Evolutionary conservation across 371 early-diverging fungal genomes (phyloP).

Genomic region (Capillidium rhysosporum): DNA sequence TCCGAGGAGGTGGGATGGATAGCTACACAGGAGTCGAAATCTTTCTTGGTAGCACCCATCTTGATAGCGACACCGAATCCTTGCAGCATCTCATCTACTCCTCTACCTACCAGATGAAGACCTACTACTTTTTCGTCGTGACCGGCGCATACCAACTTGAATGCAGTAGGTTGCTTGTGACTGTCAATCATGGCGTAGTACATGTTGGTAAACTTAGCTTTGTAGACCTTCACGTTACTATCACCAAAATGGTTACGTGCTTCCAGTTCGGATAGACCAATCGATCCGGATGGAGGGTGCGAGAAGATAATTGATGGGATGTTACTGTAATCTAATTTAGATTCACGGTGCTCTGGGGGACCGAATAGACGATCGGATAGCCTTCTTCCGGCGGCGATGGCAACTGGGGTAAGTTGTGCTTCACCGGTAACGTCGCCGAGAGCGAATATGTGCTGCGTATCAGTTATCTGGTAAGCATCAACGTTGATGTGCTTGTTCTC

Average conservation of each 20-base stretch:
- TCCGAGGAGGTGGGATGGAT: constrained; percentile 97
- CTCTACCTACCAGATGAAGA: constrained; percentile 81
- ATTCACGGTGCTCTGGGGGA: constrained; percentile 29
- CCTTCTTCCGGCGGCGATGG: constrained; percentile 87
- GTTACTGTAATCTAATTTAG: constrained; percentile 77
- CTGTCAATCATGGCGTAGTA: constrained; percentile 61
- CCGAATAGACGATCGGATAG: constrained; percentile 88
- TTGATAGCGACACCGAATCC: constrained; percentile 77
- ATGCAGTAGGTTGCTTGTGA: constrained; percentile 71
- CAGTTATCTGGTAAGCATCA: constrained; percentile 78
- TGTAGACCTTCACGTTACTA: constrained; percentile 64
- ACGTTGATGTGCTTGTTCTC: constrained; percentile 45
- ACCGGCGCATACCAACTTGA: constrained; percentile 72
- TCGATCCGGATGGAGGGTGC: constrained; percentile 78
- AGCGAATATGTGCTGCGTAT: constrained; percentile 45
- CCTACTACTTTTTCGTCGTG: constrained; percentile 90
- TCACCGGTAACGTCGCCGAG: constrained; percentile 90
- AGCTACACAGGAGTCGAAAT: constrained; percentile 87
- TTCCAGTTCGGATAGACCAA: constrained; percentile 74
- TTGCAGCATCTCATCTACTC: constrained; percentile 90
- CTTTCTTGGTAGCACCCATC: constrained; percentile 91
- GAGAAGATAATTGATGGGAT: constrained; percentile 95
- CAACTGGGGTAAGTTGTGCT: constrained; percentile 86
- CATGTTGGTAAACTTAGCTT: constrained; percentile 77
- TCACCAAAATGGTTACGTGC: constrained; percentile 55